Evolutionary conservation across 768 basidiomycete genomes (phyloP).

Genomic region (Imleria badia): DNA sequence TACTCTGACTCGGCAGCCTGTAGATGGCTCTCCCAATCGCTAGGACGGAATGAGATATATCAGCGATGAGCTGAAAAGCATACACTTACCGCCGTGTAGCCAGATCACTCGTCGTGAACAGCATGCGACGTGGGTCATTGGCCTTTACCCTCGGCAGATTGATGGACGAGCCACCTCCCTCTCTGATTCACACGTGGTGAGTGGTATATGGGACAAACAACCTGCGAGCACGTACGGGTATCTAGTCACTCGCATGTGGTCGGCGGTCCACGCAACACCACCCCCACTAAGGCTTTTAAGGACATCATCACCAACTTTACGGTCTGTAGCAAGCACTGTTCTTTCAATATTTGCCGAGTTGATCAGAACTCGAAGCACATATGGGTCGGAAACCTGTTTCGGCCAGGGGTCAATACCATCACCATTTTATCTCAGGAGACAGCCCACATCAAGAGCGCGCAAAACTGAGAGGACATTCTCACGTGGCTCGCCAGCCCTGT

Average conservation of each 20-base stretch:
- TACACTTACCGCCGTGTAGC: conserved; percentile 47
- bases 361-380: conserved; percentile 79
- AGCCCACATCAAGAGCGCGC: conserved; percentile 72
- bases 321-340: conserved; percentile 60
- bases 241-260: conserved; percentile 60
- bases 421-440: neutral
- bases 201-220: neutral
- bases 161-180: conserved; percentile 64
- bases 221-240: conserved; percentile 50
- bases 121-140: conserved; percentile 41
- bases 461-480: conserved; percentile 67
- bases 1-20: conserved; percentile 40
- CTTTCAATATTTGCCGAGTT: conserved; percentile 73
- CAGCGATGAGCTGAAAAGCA: neutral
- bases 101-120: conserved; percentile 55
- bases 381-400: conserved; percentile 68
- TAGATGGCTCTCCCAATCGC: conserved; percentile 46
- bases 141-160: conserved; percentile 31
- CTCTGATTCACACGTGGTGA: conserved; percentile 38
- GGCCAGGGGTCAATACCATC: neutral
- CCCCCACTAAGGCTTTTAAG: conserved; percentile 44
- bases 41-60: conserved; percentile 21
- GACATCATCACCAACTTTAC: conserved; percentile 60
- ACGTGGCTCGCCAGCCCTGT: conserved; percentile 67
- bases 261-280: conserved; percentile 64